phyloP scores from a whole-genome alignment of 2,329 filamentous ascomycete species.

The Colletotrichum sp. region DNA sequence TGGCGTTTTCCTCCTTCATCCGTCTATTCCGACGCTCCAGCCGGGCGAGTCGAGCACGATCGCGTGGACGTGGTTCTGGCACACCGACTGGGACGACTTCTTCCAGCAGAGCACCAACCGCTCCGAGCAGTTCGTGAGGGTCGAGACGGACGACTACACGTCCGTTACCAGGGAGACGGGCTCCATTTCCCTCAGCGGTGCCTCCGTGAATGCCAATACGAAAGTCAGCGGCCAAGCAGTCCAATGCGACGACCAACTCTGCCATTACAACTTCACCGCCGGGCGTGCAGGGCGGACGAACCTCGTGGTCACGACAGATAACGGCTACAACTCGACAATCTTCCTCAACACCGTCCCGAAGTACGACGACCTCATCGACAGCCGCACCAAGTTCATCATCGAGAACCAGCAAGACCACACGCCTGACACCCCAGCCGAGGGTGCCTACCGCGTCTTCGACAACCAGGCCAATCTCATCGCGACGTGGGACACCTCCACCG shows the following conservation, averaged over 20 bases:
- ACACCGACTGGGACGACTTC: conserved; percentile 1
- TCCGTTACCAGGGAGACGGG: not conserved
- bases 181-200: not conserved
- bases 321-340: not conserved
- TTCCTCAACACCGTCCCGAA: not conserved
- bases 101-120: not conserved
- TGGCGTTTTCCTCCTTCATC: conserved; percentile 4
- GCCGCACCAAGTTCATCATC: conserved; percentile 7
- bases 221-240: not conserved
- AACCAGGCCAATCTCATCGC: not conserved
- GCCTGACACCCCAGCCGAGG: not conserved
- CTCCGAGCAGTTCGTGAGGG: not conserved
- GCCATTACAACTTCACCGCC: not conserved
- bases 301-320: not conserved
- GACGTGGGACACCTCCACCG: not conserved
- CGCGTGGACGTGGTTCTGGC: conserved; percentile 18
- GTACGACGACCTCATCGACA: not conserved
- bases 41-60: not conserved
- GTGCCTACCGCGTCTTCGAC: conserved; percentile 11
- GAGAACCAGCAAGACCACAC: not conserved
- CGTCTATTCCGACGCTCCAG: not conserved
- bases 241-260: not conserved
- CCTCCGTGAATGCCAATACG: not conserved
- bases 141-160: not conserved
- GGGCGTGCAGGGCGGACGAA: not conserved